Evolutionary conservation across 495 filamentous ascomycete genomes (phyloP).

Genomic region (Saxophila tyrrhenica): DNA sequence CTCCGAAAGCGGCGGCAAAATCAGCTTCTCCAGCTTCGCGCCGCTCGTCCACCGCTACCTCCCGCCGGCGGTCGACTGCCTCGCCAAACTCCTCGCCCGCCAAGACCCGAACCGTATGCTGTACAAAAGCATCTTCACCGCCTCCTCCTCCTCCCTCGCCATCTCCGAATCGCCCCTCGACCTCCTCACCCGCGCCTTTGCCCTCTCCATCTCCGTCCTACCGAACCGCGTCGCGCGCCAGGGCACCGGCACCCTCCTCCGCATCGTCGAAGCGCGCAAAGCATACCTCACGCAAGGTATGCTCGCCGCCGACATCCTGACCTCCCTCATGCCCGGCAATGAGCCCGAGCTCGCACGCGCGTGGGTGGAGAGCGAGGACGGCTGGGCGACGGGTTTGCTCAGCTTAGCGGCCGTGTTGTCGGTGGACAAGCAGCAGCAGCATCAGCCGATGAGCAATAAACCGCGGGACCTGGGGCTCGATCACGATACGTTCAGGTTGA

Average conservation of each 20-base stretch:
- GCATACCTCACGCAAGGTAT: conserved; percentile 83
- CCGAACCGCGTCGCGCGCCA: conserved; percentile 45
- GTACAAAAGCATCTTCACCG: conserved; percentile 67
- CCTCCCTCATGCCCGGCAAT: conserved; percentile 50
- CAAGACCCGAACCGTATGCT: conserved; percentile 85
- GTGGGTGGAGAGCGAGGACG: conserved; percentile 79
- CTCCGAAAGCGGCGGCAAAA: conserved; percentile 7
- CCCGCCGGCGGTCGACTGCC: conserved; percentile 73
- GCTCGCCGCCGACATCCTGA: conserved; percentile 79
- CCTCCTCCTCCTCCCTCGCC: conserved; percentile 41
- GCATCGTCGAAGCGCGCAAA: conserved; percentile 68
- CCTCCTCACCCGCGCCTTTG: conserved; percentile 80
- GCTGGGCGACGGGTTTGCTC: conserved; percentile 70
- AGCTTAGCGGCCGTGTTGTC: conserved; percentile 59
- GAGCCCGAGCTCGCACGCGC: conserved; percentile 47
- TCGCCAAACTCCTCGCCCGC: conserved; percentile 84
- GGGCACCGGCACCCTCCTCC: conserved; percentile 26
- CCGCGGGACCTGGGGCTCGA: conserved; percentile 13
- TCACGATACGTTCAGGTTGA: conserved; percentile 24
- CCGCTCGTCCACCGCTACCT: conserved; percentile 76
- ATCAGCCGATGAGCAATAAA: conserved; percentile 22
- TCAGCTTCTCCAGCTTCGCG: conserved; percentile 63
- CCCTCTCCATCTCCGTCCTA: conserved; percentile 71
- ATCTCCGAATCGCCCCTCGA: conserved; percentile 45
- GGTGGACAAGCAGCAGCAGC: conserved; percentile 18